phyloP scores from a whole-genome alignment of 1,139 yeast species.

The Hyphopichia fennica region DNA sequence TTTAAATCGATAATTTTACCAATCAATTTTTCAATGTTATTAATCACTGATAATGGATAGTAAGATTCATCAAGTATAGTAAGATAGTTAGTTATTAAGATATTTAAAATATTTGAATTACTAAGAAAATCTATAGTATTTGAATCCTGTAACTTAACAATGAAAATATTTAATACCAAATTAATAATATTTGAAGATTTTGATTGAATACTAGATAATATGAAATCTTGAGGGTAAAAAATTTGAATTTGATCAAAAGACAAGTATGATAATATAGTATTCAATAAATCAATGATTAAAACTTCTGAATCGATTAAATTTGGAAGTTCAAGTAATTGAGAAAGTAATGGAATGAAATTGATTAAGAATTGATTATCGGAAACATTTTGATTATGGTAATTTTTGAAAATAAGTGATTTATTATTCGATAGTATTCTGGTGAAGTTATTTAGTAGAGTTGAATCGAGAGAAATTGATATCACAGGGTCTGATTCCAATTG shows the following conservation, averaged over 20 bases:
- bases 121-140: constrained; percentile 11
- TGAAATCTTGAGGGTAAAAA: constrained; percentile 11
- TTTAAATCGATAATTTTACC: constrained; percentile 1
- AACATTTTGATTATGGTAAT: neutral
- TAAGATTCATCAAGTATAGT: neutral
- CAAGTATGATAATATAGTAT: constrained; percentile 9
- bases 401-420: constrained; percentile 1
- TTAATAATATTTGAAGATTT: constrained; percentile 4
- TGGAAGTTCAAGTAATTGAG: constrained; percentile 2
- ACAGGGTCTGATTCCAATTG: neutral
- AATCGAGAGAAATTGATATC: neutral
- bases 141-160: constrained; percentile 10
- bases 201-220: constrained; percentile 8
- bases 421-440: neutral
- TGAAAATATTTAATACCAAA: constrained; percentile 11
- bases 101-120: constrained; percentile 5
- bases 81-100: constrained; percentile 2
- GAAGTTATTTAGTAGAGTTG: neutral
- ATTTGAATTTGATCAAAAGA: constrained; percentile 11
- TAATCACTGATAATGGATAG: constrained; percentile 4
- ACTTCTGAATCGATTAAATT: constrained; percentile 10
- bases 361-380: neutral
- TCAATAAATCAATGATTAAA: constrained; percentile 11
- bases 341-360: constrained; percentile 1
- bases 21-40: constrained; percentile 5